Percentiles rank a stretch among this genome's conserved stretches.
Evolutionary conservation across 495 filamentous ascomycete species (phyloP).

Genomic region (Amorphotheca resinae): DNA sequence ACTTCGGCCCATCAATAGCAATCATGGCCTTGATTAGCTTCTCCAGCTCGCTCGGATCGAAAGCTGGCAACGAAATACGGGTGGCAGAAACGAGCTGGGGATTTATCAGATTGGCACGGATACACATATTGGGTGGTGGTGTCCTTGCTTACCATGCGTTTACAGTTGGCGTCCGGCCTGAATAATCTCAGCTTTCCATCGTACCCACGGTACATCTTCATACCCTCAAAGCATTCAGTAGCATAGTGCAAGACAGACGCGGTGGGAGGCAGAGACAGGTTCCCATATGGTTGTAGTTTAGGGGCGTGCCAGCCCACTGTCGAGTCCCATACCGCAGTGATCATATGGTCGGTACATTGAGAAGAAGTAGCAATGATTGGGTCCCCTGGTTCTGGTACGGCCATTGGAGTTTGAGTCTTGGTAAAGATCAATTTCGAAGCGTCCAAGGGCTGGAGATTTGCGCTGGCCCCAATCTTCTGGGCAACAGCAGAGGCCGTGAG

Average conservation of each 20-base stretch:
- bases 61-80: conserved; percentile 67
- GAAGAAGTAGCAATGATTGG: conserved; percentile 33
- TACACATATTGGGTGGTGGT: too few species aligned
- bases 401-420: conserved; percentile 49
- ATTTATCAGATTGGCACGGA: neutral
- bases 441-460: conserved; percentile 37
- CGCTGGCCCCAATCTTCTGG: conserved; percentile 16
- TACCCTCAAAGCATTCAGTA: conserved; percentile 84
- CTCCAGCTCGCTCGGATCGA: conserved; percentile 57
- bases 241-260: conserved; percentile 84
- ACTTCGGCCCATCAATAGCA: conserved; percentile 59
- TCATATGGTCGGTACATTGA: conserved; percentile 81
- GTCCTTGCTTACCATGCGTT: conserved; percentile 45
- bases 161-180: conserved; percentile 65
- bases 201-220: conserved; percentile 76
- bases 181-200: conserved; percentile 79
- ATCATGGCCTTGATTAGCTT: conserved; percentile 61
- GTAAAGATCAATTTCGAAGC: conserved; percentile 60
- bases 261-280: conserved; percentile 69
- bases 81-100: conserved; percentile 43
- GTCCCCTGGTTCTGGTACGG: conserved; percentile 49
- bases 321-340: conserved; percentile 59
- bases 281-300: conserved; percentile 66
- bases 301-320: conserved; percentile 63
- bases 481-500: conserved; percentile 18